Base-by-base conservation (phyloP, 768 basidiomycete species). In the Vararia minispora region DNA sequence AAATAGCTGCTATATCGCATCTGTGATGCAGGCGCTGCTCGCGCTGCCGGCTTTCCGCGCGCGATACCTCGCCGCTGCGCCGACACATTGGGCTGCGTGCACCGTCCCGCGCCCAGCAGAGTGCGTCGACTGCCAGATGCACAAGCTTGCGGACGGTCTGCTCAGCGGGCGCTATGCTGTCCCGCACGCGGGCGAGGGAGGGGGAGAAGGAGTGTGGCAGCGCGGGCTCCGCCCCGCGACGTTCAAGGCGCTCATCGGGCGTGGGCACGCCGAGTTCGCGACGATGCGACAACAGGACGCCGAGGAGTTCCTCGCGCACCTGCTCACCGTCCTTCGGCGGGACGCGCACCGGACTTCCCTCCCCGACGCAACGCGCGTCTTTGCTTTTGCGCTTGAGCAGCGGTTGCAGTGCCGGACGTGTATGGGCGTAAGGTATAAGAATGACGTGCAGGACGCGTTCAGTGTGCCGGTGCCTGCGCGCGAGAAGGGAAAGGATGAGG, bases 1-100 rank as follows among this genome's bases (percentile, higher is more conserved):
- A 1, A 98, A 98, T 58, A 90, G 91, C 55, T 99, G 94, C 58
- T 99, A 99, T 63, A 94, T 99, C 79, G 88, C 92, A 1, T 95
- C 91, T 0, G 80, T 89, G 9, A 59, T 98, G 0, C 94, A 98
- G 60, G 73, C 76, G 0, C 47, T 97, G 2, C 94, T 95, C 63
- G 66, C 89, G 2, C 71, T 98, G 3, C 70, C 79, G 0, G 49
- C 73, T 0, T 98, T 95, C 67, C 74, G 76, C 46, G 53, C 64
- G 2, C 76, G 85, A 7, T 98, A 95, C 63, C 61, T 64, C 41
- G 58, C 63, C 7, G 55, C 59, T 1, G 65, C 70, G 18, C 42
- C 50, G 5, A 40, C 54, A 4, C 91, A 95, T 56, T 71, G 72
- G 41, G 52, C 60, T 7, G 58, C 62, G 4, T 97, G 92, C 58